Evolutionary conservation across 345 rosid species (phyloP).

Genomic region (Crucihimalaya himalaica): DNA sequence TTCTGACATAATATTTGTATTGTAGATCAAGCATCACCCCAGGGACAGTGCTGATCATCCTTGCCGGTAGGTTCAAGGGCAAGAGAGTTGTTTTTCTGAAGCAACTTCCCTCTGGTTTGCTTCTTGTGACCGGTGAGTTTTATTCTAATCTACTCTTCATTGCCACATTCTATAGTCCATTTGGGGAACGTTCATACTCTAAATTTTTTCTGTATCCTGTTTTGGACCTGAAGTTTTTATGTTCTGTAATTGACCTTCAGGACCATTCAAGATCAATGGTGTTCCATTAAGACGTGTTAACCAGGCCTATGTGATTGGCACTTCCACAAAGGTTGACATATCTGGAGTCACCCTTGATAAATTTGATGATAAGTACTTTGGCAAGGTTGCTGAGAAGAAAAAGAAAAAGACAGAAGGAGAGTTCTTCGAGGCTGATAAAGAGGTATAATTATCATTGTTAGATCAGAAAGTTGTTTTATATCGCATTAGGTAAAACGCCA

Average conservation of each 20-base stretch:
- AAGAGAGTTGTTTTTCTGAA: conserved; percentile 80
- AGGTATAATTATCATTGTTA: conserved; percentile 42
- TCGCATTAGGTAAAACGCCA: not conserved
- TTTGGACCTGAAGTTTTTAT: not conserved
- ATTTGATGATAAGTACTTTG: conserved; percentile 67
- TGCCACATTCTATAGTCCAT: not conserved
- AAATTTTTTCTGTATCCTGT: not conserved
- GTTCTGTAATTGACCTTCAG: conserved; percentile 27
- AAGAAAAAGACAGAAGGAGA: conserved; percentile 73
- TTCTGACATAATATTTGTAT: no score
- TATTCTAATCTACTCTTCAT: not conserved
- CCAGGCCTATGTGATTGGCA: conserved; percentile 61
- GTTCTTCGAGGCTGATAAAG: conserved; percentile 76
- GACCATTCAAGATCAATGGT: conserved; percentile 77
- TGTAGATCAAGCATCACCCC: conserved; percentile 66
- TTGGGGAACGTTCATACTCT: not conserved
- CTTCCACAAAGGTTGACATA: conserved; percentile 66
- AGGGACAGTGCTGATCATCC: conserved; percentile 66
- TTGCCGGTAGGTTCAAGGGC: conserved; percentile 82
- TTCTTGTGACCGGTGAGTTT: conserved; percentile 66
- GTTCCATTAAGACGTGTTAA: conserved; percentile 71
- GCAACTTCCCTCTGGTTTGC: conserved; percentile 85
- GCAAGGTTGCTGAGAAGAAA: conserved; percentile 69
- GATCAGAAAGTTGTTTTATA: not conserved
- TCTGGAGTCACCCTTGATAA: conserved; percentile 63